These are phyloP conservation scores for Venturia pyrina DNA, from an alignment of 2,329 filamentous ascomycete species.

Conservation along the genomic window DNA sequence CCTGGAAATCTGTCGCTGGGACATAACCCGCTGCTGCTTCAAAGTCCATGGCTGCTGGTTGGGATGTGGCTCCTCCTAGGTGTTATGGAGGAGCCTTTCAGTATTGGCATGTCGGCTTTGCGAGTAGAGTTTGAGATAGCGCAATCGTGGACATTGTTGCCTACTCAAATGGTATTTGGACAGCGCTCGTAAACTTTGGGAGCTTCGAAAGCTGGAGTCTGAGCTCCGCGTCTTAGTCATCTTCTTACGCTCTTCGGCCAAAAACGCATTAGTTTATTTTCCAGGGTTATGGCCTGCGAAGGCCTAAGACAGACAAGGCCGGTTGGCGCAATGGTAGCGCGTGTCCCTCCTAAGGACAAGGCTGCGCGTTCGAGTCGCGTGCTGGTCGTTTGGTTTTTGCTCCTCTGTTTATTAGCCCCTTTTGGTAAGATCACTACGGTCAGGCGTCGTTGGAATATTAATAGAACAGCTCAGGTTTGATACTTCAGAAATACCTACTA, in stretches of 20 bases:
- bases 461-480: too few species aligned
- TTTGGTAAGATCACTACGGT: too few species aligned
- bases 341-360: conserved; percentile 10
- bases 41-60: conserved; percentile 8
- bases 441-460: too few species aligned
- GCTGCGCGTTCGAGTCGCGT: conserved; percentile 9
- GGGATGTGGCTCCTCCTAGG: background rate
- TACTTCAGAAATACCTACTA: too few species aligned
- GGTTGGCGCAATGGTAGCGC: conserved; percentile 9
- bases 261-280: too few species aligned
- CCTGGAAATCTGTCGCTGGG: conserved; percentile 52
- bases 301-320: too few species aligned
- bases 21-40: conserved; percentile 58
- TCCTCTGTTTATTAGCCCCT: too few species aligned
- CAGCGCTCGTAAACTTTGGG: background rate
- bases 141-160: background rate
- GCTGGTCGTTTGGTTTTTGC: background rate
- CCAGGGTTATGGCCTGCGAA: too few species aligned
- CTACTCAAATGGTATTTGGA: too few species aligned
- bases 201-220: background rate
- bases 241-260: background rate
- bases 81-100: background rate
- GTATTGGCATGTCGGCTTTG: background rate
- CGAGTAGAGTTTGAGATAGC: background rate
- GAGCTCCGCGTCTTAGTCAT: background rate